phyloP scores from a whole-genome alignment of 805 yeast genomes.

The Millerozyma acaciae region DNA sequence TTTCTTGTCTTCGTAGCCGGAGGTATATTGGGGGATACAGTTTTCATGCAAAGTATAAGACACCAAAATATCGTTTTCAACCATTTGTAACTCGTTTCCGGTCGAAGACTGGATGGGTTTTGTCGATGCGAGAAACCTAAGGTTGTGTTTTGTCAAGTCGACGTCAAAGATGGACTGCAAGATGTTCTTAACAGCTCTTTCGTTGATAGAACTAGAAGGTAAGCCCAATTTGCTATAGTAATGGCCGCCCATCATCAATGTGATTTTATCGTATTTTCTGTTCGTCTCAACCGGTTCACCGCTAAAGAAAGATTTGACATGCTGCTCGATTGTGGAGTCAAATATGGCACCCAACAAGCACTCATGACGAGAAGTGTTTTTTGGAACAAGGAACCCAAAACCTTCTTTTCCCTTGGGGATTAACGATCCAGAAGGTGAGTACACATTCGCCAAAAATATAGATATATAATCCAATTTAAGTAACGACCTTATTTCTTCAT shows the following conservation, averaged over 20 bases:
- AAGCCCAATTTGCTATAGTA: conserved; percentile 27
- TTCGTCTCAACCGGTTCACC: not conserved
- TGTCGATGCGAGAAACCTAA: conserved; percentile 26
- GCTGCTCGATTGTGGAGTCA: conserved; percentile 73
- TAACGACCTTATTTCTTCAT: conserved; percentile 16
- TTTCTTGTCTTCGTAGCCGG: conserved; percentile 59
- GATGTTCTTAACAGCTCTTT: conserved; percentile 24
- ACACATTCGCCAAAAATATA: conserved; percentile 68
- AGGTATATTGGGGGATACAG: conserved; percentile 77
- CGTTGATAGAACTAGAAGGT: conserved; percentile 25
- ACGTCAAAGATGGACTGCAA: conserved; percentile 22
- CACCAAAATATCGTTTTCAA: conserved; percentile 24
- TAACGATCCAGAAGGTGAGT: conserved; percentile 35
- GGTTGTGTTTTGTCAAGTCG: conserved; percentile 16
- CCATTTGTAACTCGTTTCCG: conserved; percentile 12
- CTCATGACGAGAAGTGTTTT: conserved; percentile 43
- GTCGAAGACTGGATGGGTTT: not conserved
- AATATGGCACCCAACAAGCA: conserved; percentile 80
- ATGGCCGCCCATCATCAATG: conserved; percentile 91
- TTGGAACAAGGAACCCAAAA: conserved; percentile 87
- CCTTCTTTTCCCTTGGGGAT: conserved; percentile 48
- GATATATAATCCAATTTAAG: conserved; percentile 35
- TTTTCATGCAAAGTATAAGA: conserved; percentile 34
- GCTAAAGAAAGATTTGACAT: conserved; percentile 6
- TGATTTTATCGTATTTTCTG: conserved; percentile 60